These are phyloP conservation scores for Didymella pomorum DNA, from an alignment of 2,329 filamentous ascomycete genomes.

Conservation along the genomic window DNA sequence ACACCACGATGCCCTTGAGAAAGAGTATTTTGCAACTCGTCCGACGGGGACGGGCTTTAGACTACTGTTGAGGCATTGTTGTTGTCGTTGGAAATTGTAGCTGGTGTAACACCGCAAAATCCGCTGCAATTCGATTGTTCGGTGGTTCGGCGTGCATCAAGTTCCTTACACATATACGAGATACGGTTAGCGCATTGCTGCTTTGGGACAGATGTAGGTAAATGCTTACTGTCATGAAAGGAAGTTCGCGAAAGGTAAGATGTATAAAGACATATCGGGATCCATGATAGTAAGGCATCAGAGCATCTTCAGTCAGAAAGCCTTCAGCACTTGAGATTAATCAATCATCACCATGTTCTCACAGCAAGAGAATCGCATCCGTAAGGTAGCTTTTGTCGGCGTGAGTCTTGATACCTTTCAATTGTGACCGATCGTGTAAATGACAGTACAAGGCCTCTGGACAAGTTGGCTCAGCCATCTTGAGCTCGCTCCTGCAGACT, in stretches of 20 bases:
- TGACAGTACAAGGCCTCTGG: constrained; percentile 43
- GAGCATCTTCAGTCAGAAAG: background rate
- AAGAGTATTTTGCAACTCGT: background rate
- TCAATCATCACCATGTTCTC: constrained; percentile 2
- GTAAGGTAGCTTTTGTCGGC: constrained; percentile 50
- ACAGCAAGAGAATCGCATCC: constrained; percentile 10
- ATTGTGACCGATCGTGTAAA: background rate
- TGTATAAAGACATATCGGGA: background rate
- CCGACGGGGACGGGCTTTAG: background rate
- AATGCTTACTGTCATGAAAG: background rate
- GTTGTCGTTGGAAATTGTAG: background rate
- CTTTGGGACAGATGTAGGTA: background rate
- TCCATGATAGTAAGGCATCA: background rate
- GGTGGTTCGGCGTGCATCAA: constrained; percentile 3
- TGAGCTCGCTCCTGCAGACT: constrained; percentile 47
- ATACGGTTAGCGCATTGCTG: constrained; percentile 5
- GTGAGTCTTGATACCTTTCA: constrained; percentile 33
- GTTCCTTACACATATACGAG: constrained; percentile 6
- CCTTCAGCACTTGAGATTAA: background rate
- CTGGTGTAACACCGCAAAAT: constrained; percentile 8
- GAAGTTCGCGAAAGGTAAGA: background rate
- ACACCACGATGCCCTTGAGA: background rate
- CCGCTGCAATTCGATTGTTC: background rate
- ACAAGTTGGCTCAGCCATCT: constrained; percentile 49
- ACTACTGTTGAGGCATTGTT: background rate